These are phyloP conservation scores for Trichosanthes cucumerina DNA, from an alignment of 306 rosid genomes.

Conservation along the genomic window DNA sequence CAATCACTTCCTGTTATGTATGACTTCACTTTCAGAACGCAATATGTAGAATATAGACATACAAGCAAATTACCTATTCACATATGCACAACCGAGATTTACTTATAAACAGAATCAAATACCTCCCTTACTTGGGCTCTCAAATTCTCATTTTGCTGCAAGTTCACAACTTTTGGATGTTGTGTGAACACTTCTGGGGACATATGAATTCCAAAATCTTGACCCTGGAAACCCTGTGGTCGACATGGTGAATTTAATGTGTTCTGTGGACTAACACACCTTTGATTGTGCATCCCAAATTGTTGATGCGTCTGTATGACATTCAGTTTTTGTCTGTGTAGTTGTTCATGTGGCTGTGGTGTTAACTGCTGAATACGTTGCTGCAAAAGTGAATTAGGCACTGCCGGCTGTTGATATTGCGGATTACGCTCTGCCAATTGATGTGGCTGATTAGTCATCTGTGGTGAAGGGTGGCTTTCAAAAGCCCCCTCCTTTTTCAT, in stretches of 20 bases:
- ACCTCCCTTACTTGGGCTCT: not conserved
- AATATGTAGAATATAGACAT: not conserved
- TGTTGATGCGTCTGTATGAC: not conserved
- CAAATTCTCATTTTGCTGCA: conserved; percentile 8
- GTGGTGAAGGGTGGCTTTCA: not conserved
- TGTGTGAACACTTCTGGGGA: not conserved
- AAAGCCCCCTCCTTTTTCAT: not conserved
- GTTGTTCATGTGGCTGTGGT: not conserved
- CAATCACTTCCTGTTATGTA: not conserved
- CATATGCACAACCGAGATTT: not conserved
- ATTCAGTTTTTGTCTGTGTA: not conserved
- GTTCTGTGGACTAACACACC: not conserved
- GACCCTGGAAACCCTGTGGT: not conserved
- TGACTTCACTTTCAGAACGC: not conserved
- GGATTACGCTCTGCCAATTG: not conserved
- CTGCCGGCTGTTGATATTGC: not conserved
- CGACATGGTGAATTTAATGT: not conserved
- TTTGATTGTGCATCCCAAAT: not conserved
- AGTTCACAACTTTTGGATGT: not conserved
- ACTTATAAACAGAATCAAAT: not conserved
- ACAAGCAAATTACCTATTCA: not conserved
- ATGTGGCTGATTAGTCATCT: not conserved
- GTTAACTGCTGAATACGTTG: not conserved
- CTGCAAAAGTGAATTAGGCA: not conserved
- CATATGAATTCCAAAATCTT: not conserved